phyloP scores from a whole-genome alignment of 441 rosid species.

The Eutrema salsugineum region DNA sequence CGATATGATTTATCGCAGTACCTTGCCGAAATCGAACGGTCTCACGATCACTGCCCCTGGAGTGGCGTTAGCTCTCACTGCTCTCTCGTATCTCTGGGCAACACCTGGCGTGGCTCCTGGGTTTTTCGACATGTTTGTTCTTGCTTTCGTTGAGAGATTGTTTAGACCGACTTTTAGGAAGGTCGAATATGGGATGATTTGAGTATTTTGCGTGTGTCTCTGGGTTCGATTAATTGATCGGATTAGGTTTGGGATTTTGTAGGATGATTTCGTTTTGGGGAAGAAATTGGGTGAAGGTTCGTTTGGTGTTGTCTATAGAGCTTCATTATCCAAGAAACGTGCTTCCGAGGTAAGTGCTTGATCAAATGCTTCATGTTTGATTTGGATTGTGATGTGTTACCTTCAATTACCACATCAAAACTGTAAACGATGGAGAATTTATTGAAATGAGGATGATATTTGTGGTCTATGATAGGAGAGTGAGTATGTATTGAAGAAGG shows the following conservation, averaged over 20 bases:
- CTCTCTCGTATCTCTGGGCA: constrained; percentile 94
- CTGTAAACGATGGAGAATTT: neutral
- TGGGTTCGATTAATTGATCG: neutral
- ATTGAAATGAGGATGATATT: neutral
- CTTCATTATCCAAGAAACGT: constrained; percentile 57
- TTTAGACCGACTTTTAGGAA: constrained; percentile 69
- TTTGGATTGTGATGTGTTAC: neutral
- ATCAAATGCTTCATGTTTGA: neutral
- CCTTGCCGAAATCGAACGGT: constrained; percentile 75
- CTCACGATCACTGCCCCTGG: constrained; percentile 80
- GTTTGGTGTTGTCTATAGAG: constrained; percentile 84
- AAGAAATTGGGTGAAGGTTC: constrained; percentile 97
- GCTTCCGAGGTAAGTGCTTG: constrained; percentile 47
- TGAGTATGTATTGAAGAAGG: constrained; percentile 90
- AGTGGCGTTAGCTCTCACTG: constrained; percentile 65
- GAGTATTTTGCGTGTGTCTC: constrained; percentile 9
- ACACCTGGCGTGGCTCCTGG: constrained; percentile 99
- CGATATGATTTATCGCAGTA: constrained; percentile 91
- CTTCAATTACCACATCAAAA: neutral
- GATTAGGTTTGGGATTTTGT: constrained; percentile 28
- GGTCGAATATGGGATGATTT: constrained; percentile 35
- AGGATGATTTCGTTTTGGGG: constrained; percentile 95
- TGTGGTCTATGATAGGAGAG: constrained; percentile 48
- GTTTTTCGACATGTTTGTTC: constrained; percentile 91
- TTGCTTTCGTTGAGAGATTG: constrained; percentile 83